Evolutionary conservation across 1,139 yeast species (phyloP).

Genomic region (Blastobotrys petasosporus): DNA sequence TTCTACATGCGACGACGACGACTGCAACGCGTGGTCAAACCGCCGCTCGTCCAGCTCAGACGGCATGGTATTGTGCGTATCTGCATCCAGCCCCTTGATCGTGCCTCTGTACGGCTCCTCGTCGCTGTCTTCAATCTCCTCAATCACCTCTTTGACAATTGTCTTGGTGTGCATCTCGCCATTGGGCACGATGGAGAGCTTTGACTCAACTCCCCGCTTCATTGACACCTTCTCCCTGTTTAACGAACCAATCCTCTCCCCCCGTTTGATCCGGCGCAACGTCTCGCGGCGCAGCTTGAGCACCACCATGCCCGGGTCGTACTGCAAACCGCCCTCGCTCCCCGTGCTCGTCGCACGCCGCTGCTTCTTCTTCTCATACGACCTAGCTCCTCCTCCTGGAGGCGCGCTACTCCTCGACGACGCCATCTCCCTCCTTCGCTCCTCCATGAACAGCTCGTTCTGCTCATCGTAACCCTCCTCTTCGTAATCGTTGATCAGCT

Average conservation of each 20-base stretch:
- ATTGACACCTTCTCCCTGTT: too few relatives aligned
- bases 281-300: constrained; percentile 2
- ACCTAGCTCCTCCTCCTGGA: too few relatives aligned
- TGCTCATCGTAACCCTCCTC: constrained; percentile 7
- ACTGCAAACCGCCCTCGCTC: too few relatives aligned
- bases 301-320: constrained; percentile 6
- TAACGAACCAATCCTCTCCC: too few relatives aligned
- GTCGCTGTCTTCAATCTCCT: constrained; percentile 23
- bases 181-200: constrained; percentile 5
- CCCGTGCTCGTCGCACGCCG: constrained; percentile 7
- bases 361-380: constrained; percentile 8
- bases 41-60: constrained; percentile 43
- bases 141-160: constrained; percentile 13
- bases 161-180: constrained; percentile 6
- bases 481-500: constrained; percentile 10
- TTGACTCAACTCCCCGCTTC: too few relatives aligned
- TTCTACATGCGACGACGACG: not conserved
- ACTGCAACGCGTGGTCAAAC: constrained; percentile 39
- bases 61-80: constrained; percentile 58
- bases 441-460: not conserved
- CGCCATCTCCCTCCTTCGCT: too few relatives aligned
- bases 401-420: too few relatives aligned
- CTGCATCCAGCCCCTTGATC: constrained; percentile 52
- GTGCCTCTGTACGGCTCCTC: constrained; percentile 59
- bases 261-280: constrained; percentile 8